phyloP scores from a whole-genome alignment of 495 filamentous ascomycete genomes.

The Hyaloscypha finlandica region DNA sequence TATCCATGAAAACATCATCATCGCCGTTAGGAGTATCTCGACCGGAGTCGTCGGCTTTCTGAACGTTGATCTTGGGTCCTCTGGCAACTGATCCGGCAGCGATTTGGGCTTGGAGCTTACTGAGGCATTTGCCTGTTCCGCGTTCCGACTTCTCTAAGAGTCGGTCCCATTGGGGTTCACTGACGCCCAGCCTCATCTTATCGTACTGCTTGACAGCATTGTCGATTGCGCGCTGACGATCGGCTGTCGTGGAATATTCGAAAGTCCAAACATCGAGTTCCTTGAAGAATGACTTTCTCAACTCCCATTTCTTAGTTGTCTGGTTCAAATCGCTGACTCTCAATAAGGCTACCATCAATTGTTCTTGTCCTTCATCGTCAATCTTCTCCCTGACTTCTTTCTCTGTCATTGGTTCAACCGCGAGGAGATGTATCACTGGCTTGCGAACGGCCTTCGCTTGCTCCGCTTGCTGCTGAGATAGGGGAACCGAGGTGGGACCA shows the following conservation, averaged over 20 bases:
- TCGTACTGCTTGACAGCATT: conserved; percentile 83
- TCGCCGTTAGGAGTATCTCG: conserved; percentile 34
- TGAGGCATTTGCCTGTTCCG: conserved; percentile 78
- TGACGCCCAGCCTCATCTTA: conserved; percentile 68
- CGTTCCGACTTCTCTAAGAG: conserved; percentile 74
- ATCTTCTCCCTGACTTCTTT: conserved; percentile 58
- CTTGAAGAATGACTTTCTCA: conserved; percentile 73
- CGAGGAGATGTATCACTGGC: conserved; percentile 75
- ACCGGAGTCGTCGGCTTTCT: conserved; percentile 53
- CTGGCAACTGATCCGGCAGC: conserved; percentile 54
- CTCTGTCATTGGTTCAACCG: conserved; percentile 58
- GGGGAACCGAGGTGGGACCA: conserved; percentile 50
- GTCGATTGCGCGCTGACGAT: conserved; percentile 78
- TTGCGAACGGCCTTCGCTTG: conserved; percentile 54
- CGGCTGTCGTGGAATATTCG: conserved; percentile 62
- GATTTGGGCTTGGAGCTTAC: conserved; percentile 66
- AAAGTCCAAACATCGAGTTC: conserved; percentile 85
- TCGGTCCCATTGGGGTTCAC: conserved; percentile 78
- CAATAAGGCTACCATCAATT: conserved; percentile 56
- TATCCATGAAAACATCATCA: conserved; percentile 57
- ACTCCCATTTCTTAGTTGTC: conserved; percentile 58
- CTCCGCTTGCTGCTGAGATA: conserved; percentile 53
- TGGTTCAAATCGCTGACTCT: conserved; percentile 59
- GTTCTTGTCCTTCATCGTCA: conserved; percentile 58
- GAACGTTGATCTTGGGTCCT: conserved; percentile 59